A percentile compares a stretch with the other conserved stretches of the same genome.
phyloP scores from a whole-genome alignment of 257 asterid genomes.

The Solanum tacnaense region DNA sequence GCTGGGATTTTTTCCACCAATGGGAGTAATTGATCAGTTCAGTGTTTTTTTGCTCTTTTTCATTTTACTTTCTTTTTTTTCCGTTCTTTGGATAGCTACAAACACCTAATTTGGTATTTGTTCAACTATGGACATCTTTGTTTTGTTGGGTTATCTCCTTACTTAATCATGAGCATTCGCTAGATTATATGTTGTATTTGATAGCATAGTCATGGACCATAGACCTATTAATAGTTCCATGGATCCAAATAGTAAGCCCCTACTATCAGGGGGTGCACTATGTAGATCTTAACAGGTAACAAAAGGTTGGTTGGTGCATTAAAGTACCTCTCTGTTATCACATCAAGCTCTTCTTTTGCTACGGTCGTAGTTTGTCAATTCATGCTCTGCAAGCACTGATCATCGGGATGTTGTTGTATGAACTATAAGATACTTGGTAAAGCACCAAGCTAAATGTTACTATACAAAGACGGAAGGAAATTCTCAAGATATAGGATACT shows the following conservation, averaged over 20 bases:
- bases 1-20: not conserved
- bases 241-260: not conserved
- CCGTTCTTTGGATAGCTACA: not conserved
- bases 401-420: not conserved
- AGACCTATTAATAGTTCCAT: not conserved
- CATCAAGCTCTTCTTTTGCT: not conserved
- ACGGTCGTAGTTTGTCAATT: not conserved
- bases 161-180: not conserved
- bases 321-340: not conserved
- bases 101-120: not conserved
- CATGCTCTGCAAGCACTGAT: not conserved
- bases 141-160: not conserved
- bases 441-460: not conserved
- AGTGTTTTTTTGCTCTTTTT: not conserved
- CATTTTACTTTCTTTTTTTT: not conserved
- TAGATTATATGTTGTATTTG: not conserved
- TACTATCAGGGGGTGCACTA: not conserved
- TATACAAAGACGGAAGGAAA: not conserved
- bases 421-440: not conserved
- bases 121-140: not conserved
- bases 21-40: not conserved
- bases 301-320: not conserved
- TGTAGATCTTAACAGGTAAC: not conserved
- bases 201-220: not conserved
- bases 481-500: not conserved